Conservation (phyloP, 352 stramenopile genomes). For the Globisporangium okanoganense region DNA sequence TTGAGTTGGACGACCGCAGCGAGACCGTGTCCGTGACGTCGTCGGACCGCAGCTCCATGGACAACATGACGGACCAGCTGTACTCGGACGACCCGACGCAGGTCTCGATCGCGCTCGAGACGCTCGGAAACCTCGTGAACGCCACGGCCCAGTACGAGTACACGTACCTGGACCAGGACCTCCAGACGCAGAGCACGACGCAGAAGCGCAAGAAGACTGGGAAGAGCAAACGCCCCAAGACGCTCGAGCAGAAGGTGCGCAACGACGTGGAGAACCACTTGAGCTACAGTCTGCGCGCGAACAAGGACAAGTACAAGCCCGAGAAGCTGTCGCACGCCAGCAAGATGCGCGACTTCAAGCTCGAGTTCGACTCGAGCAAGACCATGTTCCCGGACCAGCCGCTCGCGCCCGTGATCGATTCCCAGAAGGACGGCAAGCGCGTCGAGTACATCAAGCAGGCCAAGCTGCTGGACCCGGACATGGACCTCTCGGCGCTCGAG, state of each 20-base stretch:
- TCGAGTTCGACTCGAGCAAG: conserved; percentile 28
- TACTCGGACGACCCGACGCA: conserved; percentile 36
- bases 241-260: conserved; percentile 24
- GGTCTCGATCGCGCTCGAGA: conserved; percentile 40
- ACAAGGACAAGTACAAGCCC: conserved; percentile 18
- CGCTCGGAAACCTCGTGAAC: conserved; percentile 35
- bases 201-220: conserved; percentile 12
- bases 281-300: conserved; percentile 15
- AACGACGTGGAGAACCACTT: conserved; percentile 34
- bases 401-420: conserved; percentile 31
- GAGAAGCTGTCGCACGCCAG: background rate
- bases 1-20: conserved; percentile 6
- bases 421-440: conserved; percentile 36
- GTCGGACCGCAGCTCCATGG: conserved; percentile 7
- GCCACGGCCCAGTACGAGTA: conserved; percentile 11
- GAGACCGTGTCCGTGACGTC: background rate
- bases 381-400: conserved; percentile 33
- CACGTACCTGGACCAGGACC: background rate
- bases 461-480: conserved; percentile 25
- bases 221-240: conserved; percentile 6
- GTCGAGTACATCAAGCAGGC: conserved; percentile 40
- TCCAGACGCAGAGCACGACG: background rate
- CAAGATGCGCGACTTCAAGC: conserved; percentile 36
- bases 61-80: conserved; percentile 30
- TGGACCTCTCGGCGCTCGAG: conserved; percentile 37